Evolutionary conservation across 768 basidiomycete species (phyloP), one percentile per base, ranked within the genome.

Genomic region (Lactarius sp.): DNA sequence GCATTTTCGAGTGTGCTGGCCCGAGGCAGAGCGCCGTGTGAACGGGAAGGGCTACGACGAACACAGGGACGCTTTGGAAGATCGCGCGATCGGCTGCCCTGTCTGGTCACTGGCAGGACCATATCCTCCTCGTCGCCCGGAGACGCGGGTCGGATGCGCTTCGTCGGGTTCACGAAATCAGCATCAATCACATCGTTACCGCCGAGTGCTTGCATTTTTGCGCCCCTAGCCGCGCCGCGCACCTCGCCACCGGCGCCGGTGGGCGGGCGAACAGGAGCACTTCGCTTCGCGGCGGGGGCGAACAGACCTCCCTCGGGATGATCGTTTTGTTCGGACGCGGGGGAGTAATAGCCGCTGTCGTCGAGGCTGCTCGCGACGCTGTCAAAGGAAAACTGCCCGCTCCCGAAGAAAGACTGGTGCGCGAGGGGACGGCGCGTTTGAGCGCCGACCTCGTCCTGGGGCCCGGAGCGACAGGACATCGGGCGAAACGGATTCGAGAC

Each of bases 301-400:
- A 62, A 42, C 52, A 39, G 61, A 41, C 27, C 56, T 31, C 14
- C 57, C 46, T 64, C 63, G 8, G 12, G 31, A 7, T 59, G 31
- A 7, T 59, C 64, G 27, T 44, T 52, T 13, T 56, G 55, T 18
- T 64, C 61, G 2, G 63, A 53, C 55, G 53, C 18, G 18, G 55
- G 52, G 20, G 65, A 66, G 56, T 57, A 65, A 39, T 67, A 65
- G 34, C 63, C 63, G 16, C 66, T 65, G 36, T 67, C 66, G 16
- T 65, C 59, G 4, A 60, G 36, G 13, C 52, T 41, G 6, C 14
- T 46, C 3, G 41, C 1, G 34, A 52, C 59, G 16, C 46, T 42
- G 42, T 65, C 63, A 36, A 65, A 65, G 1, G 56, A 42, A 44
- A 60, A 52, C 16, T 36, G 49, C 4, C 42, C 36, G 22, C 31